Percentiles rank a stretch among this genome's conserved stretches.
These are phyloP conservation scores for Torulaspora maleeae DNA, from an alignment of 805 yeast species.

Conservation along the genomic window DNA sequence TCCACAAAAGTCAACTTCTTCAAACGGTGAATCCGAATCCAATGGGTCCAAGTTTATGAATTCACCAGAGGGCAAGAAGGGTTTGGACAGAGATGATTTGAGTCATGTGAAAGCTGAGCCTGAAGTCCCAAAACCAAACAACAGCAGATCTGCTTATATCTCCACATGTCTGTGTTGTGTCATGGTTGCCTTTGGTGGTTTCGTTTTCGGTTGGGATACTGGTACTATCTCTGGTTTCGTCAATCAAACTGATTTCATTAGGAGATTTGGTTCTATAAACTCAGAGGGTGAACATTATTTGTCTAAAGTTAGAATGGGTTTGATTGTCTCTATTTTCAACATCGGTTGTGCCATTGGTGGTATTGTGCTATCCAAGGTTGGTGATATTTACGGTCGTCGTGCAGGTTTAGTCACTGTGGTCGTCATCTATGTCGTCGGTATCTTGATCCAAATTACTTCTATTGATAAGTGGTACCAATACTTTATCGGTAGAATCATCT, in stretches of 20 bases:
- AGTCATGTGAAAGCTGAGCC: constrained; percentile 7
- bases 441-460: constrained; percentile 61
- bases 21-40: constrained; percentile 13
- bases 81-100: constrained; percentile 11
- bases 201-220: constrained; percentile 75
- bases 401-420: constrained; percentile 54
- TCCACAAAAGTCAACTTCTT: constrained; percentile 17
- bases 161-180: constrained; percentile 32
- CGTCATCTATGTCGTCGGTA: constrained; percentile 62
- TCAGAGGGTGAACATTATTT: constrained; percentile 23
- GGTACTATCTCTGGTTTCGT: constrained; percentile 77
- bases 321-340: constrained; percentile 49
- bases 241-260: constrained; percentile 36
- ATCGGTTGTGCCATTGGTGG: constrained; percentile 78
- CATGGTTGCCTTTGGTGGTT: constrained; percentile 71
- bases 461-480: constrained; percentile 61
- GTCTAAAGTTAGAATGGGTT: constrained; percentile 29
- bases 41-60: constrained; percentile 19
- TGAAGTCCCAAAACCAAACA: constrained; percentile 10
- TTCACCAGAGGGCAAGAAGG: constrained; percentile 19
- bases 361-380: constrained; percentile 51
- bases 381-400: constrained; percentile 65
- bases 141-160: constrained; percentile 25
- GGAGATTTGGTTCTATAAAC: constrained; percentile 25
- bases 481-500: constrained; percentile 61